A percentile compares a stretch with the other conserved stretches of the same genome.
Conservation (phyloP, 495 filamentous ascomycete genomes). For the Neurospora sp. region DNA sequence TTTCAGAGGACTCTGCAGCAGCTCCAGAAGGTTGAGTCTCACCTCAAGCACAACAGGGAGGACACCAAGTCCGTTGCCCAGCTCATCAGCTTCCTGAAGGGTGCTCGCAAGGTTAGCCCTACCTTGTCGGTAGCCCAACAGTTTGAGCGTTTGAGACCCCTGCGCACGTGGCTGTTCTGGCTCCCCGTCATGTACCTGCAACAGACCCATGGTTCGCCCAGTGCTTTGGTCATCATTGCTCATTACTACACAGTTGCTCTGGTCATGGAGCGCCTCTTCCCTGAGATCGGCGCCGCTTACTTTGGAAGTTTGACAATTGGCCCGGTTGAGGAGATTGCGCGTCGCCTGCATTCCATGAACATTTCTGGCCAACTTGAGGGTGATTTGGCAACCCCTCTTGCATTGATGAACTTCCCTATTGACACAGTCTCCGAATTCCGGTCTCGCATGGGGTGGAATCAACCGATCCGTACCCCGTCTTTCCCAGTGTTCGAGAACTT, state of each 20-base stretch:
- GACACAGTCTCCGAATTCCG: constrained; percentile 52
- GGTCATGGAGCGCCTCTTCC: constrained; percentile 80
- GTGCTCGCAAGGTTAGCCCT: constrained; percentile 63
- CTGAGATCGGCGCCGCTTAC: constrained; percentile 80
- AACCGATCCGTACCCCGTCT: constrained; percentile 41
- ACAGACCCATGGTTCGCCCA: constrained; percentile 46
- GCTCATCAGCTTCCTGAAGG: constrained; percentile 70
- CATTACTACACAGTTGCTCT: constrained; percentile 86
- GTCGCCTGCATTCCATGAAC: constrained; percentile 43
- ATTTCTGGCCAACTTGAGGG: constrained; percentile 33
- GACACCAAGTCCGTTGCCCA: constrained; percentile 67
- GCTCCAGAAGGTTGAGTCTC: constrained; percentile 60
- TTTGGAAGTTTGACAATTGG: constrained; percentile 66
- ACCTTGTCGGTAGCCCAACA: constrained; percentile 66
- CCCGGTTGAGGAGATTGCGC: constrained; percentile 70
- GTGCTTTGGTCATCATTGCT: constrained; percentile 70
- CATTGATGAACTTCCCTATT: constrained; percentile 54
- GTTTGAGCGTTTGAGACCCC: constrained; percentile 75
- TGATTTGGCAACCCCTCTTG: constrained; percentile 39
- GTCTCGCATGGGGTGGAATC: constrained; percentile 50
- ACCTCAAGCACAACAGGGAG: constrained; percentile 61
- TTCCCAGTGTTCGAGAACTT: constrained; percentile 43
- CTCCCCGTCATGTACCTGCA: constrained; percentile 63
- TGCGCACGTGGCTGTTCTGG: constrained; percentile 93
- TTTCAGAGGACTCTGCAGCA: constrained; percentile 54